Base-by-base conservation (phyloP, 1,284 basidiomycete species). In the Cutaneotrichosporon sp. region DNA sequence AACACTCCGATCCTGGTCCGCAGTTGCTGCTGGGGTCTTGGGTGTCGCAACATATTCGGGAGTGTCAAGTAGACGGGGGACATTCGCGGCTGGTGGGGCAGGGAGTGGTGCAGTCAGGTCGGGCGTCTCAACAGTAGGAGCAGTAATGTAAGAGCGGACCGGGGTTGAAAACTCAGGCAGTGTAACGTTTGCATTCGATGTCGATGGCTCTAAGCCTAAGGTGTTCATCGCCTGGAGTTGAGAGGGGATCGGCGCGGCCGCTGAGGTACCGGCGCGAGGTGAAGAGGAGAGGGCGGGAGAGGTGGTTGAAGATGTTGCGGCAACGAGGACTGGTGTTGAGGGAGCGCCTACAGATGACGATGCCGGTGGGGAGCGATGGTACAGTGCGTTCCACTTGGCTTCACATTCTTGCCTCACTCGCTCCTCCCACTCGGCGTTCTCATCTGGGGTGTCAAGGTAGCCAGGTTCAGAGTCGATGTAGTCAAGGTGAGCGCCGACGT, bases 51-150 rank as follows among this genome's bases (percentile, higher is more conserved):
- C 29, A 20, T 45, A 47, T 14, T 34, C 42, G 2, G 57, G 51
- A 0, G 54, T 56, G 12, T 51, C 54, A 3, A 55, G 11, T 1
- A 32, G n/a, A 3, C 17, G 32, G 16, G 33, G 16, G 10, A 35
- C 22, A 1, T 31, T 8, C 6, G 29, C 4, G 1, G 20, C 22
- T 7, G 20, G 17, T 4, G 48, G 53, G 1, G 48, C 47, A 17
- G 42, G 22, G 5, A 46, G 54, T 1, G 49, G 53, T 0, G 43
- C 50, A 5, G 47, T 51, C 1, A 27, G 10, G 3, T 47, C 20
- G 1, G 57, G 57, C 3, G 57, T 59, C n/a, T 45, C 47, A 12
- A 59, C 48, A 7, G 25, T 29, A 1, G 56, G 56, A 1, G 49
- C 47, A 6, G 31, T 32, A 19, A 17, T 37, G 34, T 37, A 3